phyloP scores from a whole-genome alignment of 2,329 filamentous ascomycete genomes.

The Verticillium longisporum region DNA sequence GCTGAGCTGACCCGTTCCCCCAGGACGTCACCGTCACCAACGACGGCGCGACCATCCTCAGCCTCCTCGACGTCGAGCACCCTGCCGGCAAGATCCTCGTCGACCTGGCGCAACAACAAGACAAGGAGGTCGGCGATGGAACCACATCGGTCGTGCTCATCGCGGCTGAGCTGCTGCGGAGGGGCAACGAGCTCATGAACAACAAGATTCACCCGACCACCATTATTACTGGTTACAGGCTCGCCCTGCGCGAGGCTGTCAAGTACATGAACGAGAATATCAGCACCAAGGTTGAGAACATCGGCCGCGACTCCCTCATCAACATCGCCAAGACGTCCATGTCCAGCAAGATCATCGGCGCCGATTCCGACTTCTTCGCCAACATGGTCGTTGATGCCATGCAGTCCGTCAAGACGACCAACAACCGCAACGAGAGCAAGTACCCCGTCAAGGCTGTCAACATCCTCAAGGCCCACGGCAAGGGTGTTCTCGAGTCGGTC shows the following conservation, averaged over 20 bases:
- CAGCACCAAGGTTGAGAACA: conserved; percentile 86
- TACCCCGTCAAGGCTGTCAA: conserved; percentile 99
- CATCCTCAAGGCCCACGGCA: conserved; percentile 95
- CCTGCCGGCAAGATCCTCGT: conserved; percentile 98
- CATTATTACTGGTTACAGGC: conserved; percentile 95
- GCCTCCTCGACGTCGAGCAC: conserved; percentile 92
- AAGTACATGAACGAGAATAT: conserved; percentile 99
- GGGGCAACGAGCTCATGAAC: conserved; percentile 97
- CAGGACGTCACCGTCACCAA: conserved; percentile 98
- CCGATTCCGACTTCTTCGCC: conserved; percentile 93
- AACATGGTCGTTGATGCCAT: conserved; percentile 97
- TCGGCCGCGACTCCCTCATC: conserved; percentile 83
- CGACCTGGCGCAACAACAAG: conserved; percentile 95
- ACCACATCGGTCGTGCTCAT: conserved; percentile 97
- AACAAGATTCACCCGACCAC: conserved; percentile 99
- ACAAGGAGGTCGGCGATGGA: conserved; percentile 97
- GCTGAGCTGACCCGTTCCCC: background rate
- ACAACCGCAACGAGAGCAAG: conserved; percentile 84
- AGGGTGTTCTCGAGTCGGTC: conserved; percentile 80
- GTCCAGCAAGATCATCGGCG: conserved; percentile 97
- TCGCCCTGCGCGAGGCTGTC: conserved; percentile 90
- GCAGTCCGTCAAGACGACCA: conserved; percentile 86
- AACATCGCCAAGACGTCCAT: conserved; percentile 98
- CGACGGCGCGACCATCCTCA: conserved; percentile 94
- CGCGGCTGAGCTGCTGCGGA: conserved; percentile 84